phyloP scores from a whole-genome alignment of 192 early-diverging fungal genomes.

The Diversispora epigaea region DNA sequence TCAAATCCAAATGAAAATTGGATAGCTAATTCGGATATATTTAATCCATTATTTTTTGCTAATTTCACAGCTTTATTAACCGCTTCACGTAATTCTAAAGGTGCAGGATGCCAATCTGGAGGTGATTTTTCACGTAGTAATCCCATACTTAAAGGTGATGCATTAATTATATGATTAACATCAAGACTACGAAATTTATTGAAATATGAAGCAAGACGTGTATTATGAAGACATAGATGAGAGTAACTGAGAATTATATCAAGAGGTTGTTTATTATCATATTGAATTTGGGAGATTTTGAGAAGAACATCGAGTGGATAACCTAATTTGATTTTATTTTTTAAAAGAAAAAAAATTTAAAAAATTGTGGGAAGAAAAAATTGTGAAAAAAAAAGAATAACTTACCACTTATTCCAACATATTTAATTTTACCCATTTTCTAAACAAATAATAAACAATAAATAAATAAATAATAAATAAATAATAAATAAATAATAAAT shows the following conservation, averaged over 20 bases:
- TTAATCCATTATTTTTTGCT: slow-evolving; percentile 39
- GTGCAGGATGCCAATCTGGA: slow-evolving; percentile 73
- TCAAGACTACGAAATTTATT: slow-evolving; percentile 51
- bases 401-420: slow-evolving; percentile 68
- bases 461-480: neutral
- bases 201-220: slow-evolving; percentile 50
- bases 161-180: slow-evolving; percentile 61
- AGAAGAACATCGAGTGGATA: slow-evolving; percentile 67
- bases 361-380: neutral
- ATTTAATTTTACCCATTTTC: slow-evolving; percentile 55
- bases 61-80: slow-evolving; percentile 48
- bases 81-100: slow-evolving; percentile 46
- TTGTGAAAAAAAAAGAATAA: neutral
- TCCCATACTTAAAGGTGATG: slow-evolving; percentile 73
- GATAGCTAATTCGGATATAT: slow-evolving; percentile 59
- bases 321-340: slow-evolving; percentile 31
- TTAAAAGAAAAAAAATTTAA: neutral
- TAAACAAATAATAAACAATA: slow-evolving; percentile 27
- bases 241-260: slow-evolving; percentile 70
- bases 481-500: slow-evolving; percentile 33
- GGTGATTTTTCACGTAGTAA: slow-evolving; percentile 51
- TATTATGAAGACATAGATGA: slow-evolving; percentile 70
- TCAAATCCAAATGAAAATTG: slow-evolving; percentile 43
- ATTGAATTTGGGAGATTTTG: slow-evolving; percentile 55
- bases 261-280: slow-evolving; percentile 52